Evolutionary conservation across 2,329 filamentous ascomycete genomes (phyloP).

Genomic region (Bipolaris zeicola): DNA sequence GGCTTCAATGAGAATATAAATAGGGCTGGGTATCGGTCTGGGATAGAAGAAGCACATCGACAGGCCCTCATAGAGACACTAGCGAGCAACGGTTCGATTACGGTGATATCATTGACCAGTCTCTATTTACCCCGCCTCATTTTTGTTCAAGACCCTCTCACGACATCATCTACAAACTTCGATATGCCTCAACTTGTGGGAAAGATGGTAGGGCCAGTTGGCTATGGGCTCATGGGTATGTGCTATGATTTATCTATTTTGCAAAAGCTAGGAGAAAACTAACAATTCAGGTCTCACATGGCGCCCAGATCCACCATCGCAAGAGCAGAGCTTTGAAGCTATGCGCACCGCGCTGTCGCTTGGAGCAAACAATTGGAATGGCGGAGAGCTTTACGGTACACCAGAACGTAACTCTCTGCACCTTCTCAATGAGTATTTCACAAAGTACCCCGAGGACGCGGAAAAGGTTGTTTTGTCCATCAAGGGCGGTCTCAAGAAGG

Average conservation of each 20-base stretch:
- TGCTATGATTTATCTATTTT: neutral
- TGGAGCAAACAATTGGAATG: slow-evolving; percentile 58
- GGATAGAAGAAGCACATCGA: neutral
- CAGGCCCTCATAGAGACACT: neutral
- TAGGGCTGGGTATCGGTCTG: neutral
- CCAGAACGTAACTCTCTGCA: slow-evolving; percentile 55
- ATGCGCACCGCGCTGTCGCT: slow-evolving; percentile 52
- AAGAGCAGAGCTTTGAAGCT: slow-evolving; percentile 50
- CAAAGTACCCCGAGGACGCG: slow-evolving; percentile 57
- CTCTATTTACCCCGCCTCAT: slow-evolving; percentile 6
- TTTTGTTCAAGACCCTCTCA: slow-evolving; percentile 2
- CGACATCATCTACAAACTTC: neutral
- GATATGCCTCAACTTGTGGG: slow-evolving; percentile 44
- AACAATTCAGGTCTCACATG: slow-evolving; percentile 52
- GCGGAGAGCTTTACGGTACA: slow-evolving; percentile 56
- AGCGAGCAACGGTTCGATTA: neutral
- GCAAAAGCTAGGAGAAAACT: slow-evolving; percentile 4
- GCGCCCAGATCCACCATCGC: slow-evolving; percentile 46
- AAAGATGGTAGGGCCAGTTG: slow-evolving; percentile 50
- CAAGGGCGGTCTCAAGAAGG: slow-evolving; percentile 53
- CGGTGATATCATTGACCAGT: slow-evolving; percentile 4
- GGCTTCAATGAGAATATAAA: neutral
- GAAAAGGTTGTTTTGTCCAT: slow-evolving; percentile 58
- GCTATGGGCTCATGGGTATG: slow-evolving; percentile 57
- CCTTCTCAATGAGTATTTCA: slow-evolving; percentile 58